These are phyloP conservation scores for Emergomyces orientalis DNA, from an alignment of 2,329 filamentous ascomycete genomes.

Conservation along the genomic window DNA sequence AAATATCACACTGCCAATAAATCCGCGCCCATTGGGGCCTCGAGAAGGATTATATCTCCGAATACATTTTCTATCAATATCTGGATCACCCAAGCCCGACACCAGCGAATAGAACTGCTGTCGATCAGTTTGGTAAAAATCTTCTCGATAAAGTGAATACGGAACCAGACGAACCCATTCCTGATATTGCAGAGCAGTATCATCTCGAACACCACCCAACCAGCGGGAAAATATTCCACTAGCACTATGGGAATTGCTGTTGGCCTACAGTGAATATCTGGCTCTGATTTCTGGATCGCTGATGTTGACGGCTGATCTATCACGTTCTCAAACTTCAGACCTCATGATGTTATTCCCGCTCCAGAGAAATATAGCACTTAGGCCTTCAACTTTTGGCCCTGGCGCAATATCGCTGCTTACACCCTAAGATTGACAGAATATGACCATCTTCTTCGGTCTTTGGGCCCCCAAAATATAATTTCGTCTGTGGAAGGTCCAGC, in stretches of 20 bases:
- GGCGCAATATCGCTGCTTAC: not conserved
- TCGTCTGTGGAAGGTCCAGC: not conserved
- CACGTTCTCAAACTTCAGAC: not conserved
- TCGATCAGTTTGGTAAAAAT: too few relatives aligned
- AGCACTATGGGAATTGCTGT: not conserved
- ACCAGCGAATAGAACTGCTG: not conserved
- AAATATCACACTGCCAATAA: not conserved
- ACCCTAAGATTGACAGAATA: not conserved
- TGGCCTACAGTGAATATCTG: not conserved
- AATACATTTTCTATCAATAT: slow-evolving; percentile 4
- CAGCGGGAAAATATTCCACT: not conserved
- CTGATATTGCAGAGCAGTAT: not conserved
- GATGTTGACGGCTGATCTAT: not conserved
- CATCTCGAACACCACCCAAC: not conserved
- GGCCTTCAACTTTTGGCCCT: not conserved
- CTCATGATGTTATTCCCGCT: not conserved
- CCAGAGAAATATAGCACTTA: not conserved
- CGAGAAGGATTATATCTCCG: not conserved
- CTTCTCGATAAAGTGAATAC: not conserved
- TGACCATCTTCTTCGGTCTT: not conserved
- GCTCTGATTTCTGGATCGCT: not conserved
- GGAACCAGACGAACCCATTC: not conserved
- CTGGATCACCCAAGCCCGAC: not conserved
- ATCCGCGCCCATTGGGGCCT: not conserved
- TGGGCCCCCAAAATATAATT: not conserved